phyloP scores from a whole-genome alignment of 2,329 filamentous ascomycete species.

The Dactylonectria macrodidyma region DNA sequence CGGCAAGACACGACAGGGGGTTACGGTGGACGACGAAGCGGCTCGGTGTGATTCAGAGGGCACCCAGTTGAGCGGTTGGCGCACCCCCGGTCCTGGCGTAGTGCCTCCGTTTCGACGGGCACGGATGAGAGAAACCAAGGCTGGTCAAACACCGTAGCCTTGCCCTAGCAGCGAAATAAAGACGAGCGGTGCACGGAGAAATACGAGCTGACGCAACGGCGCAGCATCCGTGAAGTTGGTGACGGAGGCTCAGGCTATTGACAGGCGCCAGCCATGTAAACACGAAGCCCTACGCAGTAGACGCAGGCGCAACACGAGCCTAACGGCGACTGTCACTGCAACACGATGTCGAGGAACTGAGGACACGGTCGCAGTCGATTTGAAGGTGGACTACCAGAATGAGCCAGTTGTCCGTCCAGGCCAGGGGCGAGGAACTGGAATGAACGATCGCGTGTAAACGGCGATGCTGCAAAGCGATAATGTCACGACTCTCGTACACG shows the following conservation, averaged over 20 bases:
- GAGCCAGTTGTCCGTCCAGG: constrained; percentile 34
- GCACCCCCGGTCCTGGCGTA: constrained; percentile 37
- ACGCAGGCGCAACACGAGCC: constrained; percentile 44
- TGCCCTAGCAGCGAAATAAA: constrained; percentile 10
- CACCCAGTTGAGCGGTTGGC: constrained; percentile 43
- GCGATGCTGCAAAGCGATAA: constrained; percentile 33
- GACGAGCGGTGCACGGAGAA: constrained; percentile 34
- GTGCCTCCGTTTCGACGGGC: constrained; percentile 15
- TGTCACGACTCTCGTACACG: constrained; percentile 30
- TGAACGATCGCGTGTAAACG: constrained; percentile 30
- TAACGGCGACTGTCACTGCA: constrained; percentile 36
- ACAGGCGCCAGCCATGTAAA: constrained; percentile 34
- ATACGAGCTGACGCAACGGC: constrained; percentile 48
- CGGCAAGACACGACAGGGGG: constrained; percentile 47
- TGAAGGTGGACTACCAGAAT: neutral
- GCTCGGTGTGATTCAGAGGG: constrained; percentile 50
- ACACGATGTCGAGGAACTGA: neutral
- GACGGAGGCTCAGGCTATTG: constrained; percentile 32
- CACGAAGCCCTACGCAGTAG: constrained; percentile 27
- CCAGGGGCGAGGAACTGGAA: constrained; percentile 38
- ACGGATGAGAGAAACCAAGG: constrained; percentile 23
- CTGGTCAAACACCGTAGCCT: constrained; percentile 17
- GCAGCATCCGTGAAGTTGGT: constrained; percentile 30
- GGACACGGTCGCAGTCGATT: constrained; percentile 25
- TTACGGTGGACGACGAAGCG: constrained; percentile 29